These are phyloP conservation scores for Sporothrix curviconia DNA, from an alignment of 2,329 filamentous ascomycete species.

Conservation along the genomic window DNA sequence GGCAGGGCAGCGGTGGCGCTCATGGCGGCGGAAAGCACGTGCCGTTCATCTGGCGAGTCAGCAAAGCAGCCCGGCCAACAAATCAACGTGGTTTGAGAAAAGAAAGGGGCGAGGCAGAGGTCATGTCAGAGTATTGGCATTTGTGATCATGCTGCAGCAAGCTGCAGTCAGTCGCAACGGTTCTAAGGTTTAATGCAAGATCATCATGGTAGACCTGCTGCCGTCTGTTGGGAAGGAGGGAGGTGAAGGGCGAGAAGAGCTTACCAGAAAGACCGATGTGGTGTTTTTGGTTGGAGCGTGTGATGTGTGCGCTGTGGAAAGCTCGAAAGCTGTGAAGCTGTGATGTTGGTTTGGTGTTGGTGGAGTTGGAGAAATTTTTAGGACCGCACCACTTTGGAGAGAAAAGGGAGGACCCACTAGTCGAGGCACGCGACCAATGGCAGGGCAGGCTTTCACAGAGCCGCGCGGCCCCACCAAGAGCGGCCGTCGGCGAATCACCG, in stretches of 20 bases:
- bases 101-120: not conserved
- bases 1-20: constrained; percentile 18
- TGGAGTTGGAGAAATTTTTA: not conserved
- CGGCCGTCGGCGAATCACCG: not conserved
- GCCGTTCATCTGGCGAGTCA: constrained; percentile 4
- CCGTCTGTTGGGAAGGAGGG: not conserved
- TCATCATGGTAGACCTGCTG: constrained; percentile 37
- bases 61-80: not conserved
- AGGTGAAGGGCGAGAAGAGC: not conserved
- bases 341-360: not conserved
- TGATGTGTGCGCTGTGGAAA: too few species aligned
- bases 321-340: too few species aligned
- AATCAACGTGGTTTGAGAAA: not conserved
- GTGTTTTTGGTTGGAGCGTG: not conserved
- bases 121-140: constrained; percentile 36
- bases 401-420: not conserved
- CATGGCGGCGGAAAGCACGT: constrained; percentile 9
- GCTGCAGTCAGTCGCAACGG: constrained; percentile 52
- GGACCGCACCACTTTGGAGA: too few species aligned
- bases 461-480: not conserved
- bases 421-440: not conserved
- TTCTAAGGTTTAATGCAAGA: constrained; percentile 44
- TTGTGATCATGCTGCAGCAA: constrained; percentile 45
- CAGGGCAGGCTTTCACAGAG: not conserved
- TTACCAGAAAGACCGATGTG: not conserved